Conservation (phyloP, 1,284 basidiomycete genomes). For the Boletellus dicymbophilus region DNA sequence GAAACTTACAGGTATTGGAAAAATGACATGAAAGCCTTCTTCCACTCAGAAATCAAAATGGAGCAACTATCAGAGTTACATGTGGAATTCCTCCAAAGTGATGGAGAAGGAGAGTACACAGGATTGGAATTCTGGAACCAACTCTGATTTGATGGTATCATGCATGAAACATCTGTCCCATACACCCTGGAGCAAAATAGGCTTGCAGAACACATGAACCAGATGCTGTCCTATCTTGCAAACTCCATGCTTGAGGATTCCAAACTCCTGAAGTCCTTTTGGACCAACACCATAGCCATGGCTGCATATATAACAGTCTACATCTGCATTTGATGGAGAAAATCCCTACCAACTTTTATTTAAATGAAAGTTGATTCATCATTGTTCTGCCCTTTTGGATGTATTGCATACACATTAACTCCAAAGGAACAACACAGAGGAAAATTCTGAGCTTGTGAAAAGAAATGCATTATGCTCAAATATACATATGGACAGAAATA, state of each 20-base stretch:
- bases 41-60: background rate
- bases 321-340: background rate
- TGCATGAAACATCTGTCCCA: background rate
- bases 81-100: constrained; percentile 26
- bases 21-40: background rate
- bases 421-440: constrained; percentile 5
- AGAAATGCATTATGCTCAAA: background rate
- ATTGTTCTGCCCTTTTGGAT: constrained; percentile 1
- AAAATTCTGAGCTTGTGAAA: background rate
- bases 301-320: constrained; percentile 16
- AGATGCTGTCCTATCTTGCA: constrained; percentile 25
- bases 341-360: background rate
- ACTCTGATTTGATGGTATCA: background rate
- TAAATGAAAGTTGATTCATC: background rate
- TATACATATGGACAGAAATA: constrained; percentile 6
- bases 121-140: constrained; percentile 10
- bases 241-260: constrained; percentile 27
- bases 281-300: constrained; percentile 15
- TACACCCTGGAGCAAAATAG: constrained; percentile 9
- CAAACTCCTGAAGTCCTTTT: constrained; percentile 24
- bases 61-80: background rate
- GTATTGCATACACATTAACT: background rate
- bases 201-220: constrained; percentile 24
- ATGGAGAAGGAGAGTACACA: background rate
- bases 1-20: constrained; percentile 8